Percentiles rank a stretch among this genome's conserved stretches.
Conservation (phyloP, 2,329 filamentous ascomycete species). For the Scytalidium sp. region DNA sequence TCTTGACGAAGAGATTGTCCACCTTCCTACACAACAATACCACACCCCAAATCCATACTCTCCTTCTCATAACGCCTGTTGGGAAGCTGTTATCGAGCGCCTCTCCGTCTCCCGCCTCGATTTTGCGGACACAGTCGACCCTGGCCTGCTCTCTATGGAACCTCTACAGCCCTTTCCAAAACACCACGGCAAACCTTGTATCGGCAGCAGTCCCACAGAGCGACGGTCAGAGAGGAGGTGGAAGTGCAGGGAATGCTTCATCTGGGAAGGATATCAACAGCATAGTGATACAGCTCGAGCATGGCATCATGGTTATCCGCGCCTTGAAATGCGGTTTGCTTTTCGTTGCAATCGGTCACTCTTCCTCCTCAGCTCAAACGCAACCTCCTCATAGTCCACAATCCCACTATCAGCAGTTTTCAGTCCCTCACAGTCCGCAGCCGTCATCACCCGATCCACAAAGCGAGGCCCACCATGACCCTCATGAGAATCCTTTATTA, state of each 20-base stretch:
- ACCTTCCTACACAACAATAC: slow-evolving; percentile 60
- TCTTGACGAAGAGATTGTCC: slow-evolving; percentile 65
- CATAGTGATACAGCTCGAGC: slow-evolving; percentile 47
- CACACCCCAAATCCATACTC: slow-evolving; percentile 50
- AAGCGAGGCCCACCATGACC: slow-evolving; percentile 3
- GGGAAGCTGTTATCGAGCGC: slow-evolving; percentile 64
- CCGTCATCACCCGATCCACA: slow-evolving; percentile 14
- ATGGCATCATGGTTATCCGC: slow-evolving; percentile 55
- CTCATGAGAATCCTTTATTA: neutral
- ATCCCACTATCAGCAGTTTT: neutral
- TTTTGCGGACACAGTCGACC: slow-evolving; percentile 60
- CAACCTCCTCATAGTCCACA: neutral
- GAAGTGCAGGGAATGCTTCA: neutral
- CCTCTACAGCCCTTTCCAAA: slow-evolving; percentile 46
- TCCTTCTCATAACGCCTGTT: slow-evolving; percentile 56
- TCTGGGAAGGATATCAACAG: slow-evolving; percentile 18
- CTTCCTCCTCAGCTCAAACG: slow-evolving; percentile 17
- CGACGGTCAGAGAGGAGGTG: neutral
- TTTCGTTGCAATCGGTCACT: slow-evolving; percentile 57
- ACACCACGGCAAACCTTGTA: slow-evolving; percentile 33
- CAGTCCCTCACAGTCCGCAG: slow-evolving; percentile 12
- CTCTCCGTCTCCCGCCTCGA: slow-evolving; percentile 50
- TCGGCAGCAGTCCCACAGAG: slow-evolving; percentile 36
- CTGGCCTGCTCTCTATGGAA: slow-evolving; percentile 61
- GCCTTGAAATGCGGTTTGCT: slow-evolving; percentile 56